Evolutionary conservation across 2,329 filamentous ascomycete genomes (phyloP).

Genomic region (Talaromyces sp.): DNA sequence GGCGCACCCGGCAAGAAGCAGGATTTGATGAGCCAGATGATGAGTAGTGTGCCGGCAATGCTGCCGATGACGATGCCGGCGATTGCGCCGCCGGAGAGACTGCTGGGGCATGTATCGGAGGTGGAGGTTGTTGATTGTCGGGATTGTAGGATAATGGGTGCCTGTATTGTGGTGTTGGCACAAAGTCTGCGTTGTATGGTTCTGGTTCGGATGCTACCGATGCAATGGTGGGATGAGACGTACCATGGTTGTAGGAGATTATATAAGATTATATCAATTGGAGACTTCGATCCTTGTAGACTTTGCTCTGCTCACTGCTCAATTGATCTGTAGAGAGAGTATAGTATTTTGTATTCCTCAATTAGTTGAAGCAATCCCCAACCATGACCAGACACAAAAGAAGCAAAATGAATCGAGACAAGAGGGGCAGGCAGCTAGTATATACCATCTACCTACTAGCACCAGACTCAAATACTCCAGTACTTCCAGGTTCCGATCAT

Average conservation of each 20-base stretch:
- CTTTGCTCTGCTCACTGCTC: neutral
- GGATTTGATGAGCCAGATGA: conserved; percentile 36
- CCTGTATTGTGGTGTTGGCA: neutral
- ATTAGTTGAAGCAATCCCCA: neutral
- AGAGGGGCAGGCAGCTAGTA: neutral
- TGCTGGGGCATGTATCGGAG: conserved; percentile 26
- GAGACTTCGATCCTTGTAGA: neutral
- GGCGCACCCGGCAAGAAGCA: conserved; percentile 26
- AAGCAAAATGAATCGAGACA: neutral
- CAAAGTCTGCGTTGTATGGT: neutral
- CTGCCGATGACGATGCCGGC: conserved; percentile 41
- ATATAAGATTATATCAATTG: neutral
- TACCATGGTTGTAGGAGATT: conserved; percentile 12
- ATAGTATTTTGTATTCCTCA: neutral
- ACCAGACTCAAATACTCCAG: neutral
- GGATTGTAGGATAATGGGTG: neutral
- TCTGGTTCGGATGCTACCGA: neutral
- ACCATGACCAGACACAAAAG: neutral
- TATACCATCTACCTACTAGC: neutral
- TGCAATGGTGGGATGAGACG: neutral
- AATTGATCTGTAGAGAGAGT: neutral
- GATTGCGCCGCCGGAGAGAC: conserved; percentile 35
- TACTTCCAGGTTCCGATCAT: neutral
- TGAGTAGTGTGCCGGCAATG: conserved; percentile 36
- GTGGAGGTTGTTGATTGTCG: conserved; percentile 12